phyloP scores from a whole-genome alignment of 192 early-diverging fungal species.

The Podila horticola region DNA sequence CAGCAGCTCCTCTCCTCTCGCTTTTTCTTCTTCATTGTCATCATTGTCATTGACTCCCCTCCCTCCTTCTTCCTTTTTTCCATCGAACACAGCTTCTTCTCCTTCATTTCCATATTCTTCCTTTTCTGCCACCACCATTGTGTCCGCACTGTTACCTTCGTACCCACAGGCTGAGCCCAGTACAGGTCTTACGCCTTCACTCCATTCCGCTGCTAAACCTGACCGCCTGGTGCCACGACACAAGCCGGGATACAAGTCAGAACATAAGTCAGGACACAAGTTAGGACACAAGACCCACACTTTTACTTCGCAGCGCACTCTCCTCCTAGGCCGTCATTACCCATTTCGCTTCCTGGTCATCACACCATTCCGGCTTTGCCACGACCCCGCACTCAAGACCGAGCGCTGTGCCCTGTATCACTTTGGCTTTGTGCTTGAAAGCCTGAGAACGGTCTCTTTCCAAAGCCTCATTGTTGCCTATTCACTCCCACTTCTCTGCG shows the following conservation, averaged over 20 bases:
- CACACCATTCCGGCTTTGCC: constrained; percentile 3
- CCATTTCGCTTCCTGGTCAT: not conserved
- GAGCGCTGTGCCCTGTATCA: constrained; percentile 95
- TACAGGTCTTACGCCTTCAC: not conserved
- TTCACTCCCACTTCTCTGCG: constrained; percentile 28
- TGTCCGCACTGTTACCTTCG: too few species aligned
- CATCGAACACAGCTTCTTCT: too few species aligned
- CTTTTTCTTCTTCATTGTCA: too few species aligned
- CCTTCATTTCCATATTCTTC: too few species aligned
- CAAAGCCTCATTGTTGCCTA: constrained; percentile 32
- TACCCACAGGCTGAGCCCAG: not conserved
- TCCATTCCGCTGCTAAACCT: not conserved
- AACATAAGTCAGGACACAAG: not conserved
- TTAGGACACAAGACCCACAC: not conserved
- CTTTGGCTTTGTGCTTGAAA: constrained; percentile 97
- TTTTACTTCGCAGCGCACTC: not conserved
- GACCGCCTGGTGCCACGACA: not conserved
- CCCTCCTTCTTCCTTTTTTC: too few species aligned
- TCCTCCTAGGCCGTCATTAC: not conserved
- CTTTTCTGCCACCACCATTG: too few species aligned
- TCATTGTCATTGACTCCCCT: too few species aligned
- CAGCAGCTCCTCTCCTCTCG: too few species aligned
- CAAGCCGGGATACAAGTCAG: not conserved
- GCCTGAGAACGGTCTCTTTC: constrained; percentile 82
- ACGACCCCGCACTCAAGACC: constrained; percentile 90